Conservation (phyloP, 1,139 yeast species). For the Meyerozyma carpophila region DNA sequence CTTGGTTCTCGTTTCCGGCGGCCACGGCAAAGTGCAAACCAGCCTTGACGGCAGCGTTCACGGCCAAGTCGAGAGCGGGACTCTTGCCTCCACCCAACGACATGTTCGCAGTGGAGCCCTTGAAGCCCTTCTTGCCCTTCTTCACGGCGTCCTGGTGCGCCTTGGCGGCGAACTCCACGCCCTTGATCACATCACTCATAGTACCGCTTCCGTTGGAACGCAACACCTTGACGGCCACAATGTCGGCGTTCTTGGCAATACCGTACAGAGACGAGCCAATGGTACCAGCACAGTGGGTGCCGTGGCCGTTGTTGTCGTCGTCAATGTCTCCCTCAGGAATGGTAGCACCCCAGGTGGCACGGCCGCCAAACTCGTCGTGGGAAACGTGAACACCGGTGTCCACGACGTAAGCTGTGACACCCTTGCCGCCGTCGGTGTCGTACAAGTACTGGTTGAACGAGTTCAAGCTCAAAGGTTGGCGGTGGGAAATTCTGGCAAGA, state of each 20-base stretch:
- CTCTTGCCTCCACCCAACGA: slow-evolving; percentile 87
- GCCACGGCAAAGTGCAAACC: slow-evolving; percentile 85
- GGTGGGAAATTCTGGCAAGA: slow-evolving; percentile 88
- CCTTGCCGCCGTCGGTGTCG: slow-evolving; percentile 83
- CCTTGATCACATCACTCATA: slow-evolving; percentile 77
- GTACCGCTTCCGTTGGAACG: slow-evolving; percentile 75
- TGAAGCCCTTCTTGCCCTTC: slow-evolving; percentile 57
- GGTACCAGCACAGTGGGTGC: slow-evolving; percentile 86
- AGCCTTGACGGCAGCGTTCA: slow-evolving; percentile 75
- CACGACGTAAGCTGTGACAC: slow-evolving; percentile 86
- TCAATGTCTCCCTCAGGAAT: slow-evolving; percentile 81
- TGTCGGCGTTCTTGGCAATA: slow-evolving; percentile 69
- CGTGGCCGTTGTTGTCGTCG: slow-evolving; percentile 91
- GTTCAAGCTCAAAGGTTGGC: slow-evolving; percentile 67
- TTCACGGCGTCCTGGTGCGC: slow-evolving; percentile 56
- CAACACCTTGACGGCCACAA: slow-evolving; percentile 76
- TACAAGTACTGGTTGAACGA: slow-evolving; percentile 82
- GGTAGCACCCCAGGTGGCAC: slow-evolving; percentile 93
- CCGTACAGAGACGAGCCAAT: slow-evolving; percentile 72
- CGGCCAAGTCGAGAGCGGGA: slow-evolving; percentile 75
- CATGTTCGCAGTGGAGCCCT: slow-evolving; percentile 87
- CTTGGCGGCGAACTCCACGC: slow-evolving; percentile 73
- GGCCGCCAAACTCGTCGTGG: slow-evolving; percentile 82
- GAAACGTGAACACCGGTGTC: slow-evolving; percentile 87
- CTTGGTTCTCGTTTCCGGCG: slow-evolving; percentile 83